Evolutionary conservation across 352 stramenopile species (phyloP).

Genomic region (Globisporangium acanthophoron): DNA sequence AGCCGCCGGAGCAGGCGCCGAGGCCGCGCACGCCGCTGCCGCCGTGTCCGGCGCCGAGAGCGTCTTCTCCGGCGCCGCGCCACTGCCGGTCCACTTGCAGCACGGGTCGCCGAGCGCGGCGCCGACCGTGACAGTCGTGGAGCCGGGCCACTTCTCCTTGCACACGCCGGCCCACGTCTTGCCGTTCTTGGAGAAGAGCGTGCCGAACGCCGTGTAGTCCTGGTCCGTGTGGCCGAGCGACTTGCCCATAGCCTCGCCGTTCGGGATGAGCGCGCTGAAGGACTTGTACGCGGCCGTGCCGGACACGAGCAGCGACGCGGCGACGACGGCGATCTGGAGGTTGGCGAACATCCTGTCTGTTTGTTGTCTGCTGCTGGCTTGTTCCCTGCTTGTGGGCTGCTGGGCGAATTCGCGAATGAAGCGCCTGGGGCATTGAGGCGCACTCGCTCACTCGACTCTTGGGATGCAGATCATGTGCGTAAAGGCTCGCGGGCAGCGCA

Average conservation of each 20-base stretch:
- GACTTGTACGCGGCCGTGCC: neutral
- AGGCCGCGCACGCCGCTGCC: slow-evolving; percentile 25
- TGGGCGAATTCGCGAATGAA: too few species aligned
- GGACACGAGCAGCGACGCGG: slow-evolving; percentile 7
- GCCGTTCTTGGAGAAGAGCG: slow-evolving; percentile 29
- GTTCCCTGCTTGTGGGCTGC: too few species aligned
- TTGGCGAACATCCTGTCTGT: slow-evolving; percentile 8
- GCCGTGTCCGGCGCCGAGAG: slow-evolving; percentile 29
- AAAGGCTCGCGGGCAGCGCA: too few species aligned
- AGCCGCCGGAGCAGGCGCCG: slow-evolving; percentile 5
- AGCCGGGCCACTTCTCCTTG: slow-evolving; percentile 31
- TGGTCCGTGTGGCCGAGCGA: slow-evolving; percentile 25
- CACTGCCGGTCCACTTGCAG: slow-evolving; percentile 40
- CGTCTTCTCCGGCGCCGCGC: slow-evolving; percentile 25
- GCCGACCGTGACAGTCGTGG: slow-evolving; percentile 29
- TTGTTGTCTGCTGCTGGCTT: too few species aligned
- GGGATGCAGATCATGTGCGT: too few species aligned
- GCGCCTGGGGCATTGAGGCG: too few species aligned
- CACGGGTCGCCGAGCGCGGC: slow-evolving; percentile 45
- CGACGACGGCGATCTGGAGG: slow-evolving; percentile 7
- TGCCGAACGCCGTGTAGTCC: slow-evolving; percentile 44
- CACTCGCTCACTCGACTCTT: too few species aligned
- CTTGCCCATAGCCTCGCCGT: slow-evolving; percentile 39
- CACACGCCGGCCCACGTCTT: slow-evolving; percentile 34
- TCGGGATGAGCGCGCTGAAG: slow-evolving; percentile 29